These are phyloP conservation scores for Medicago truncatula DNA, from an alignment of 306 rosid species.

Conservation along the genomic window MtrunA17r5.0-ANR NC_053047.1:3209501-3210000, in stretches of 20 bases:
- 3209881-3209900: conserved; percentile 48
- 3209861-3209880: conserved; percentile 39
- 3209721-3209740: neutral
- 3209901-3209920: conserved; percentile 56
- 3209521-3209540: too few relatives aligned
- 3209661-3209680: too few relatives aligned
- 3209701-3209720: neutral
- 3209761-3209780: neutral
- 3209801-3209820: conserved; percentile 6
- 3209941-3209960: conserved; percentile 48
- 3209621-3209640: too few relatives aligned
- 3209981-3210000: conserved; percentile 60
- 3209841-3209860: conserved; percentile 69
- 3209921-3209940: conserved; percentile 33
- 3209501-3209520: too few relatives aligned
- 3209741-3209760: conserved; percentile 1
- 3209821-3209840: conserved; percentile 42
- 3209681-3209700: neutral
- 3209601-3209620: too few relatives aligned
- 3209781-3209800: neutral
- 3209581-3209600: too few relatives aligned
- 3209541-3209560: too few relatives aligned
- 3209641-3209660: too few relatives aligned
- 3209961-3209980: conserved; percentile 65
- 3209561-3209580: too few relatives aligned